phyloP scores from a whole-genome alignment of 2,329 filamentous ascomycete species.

The Coniochaeta hoffmannii region DNA sequence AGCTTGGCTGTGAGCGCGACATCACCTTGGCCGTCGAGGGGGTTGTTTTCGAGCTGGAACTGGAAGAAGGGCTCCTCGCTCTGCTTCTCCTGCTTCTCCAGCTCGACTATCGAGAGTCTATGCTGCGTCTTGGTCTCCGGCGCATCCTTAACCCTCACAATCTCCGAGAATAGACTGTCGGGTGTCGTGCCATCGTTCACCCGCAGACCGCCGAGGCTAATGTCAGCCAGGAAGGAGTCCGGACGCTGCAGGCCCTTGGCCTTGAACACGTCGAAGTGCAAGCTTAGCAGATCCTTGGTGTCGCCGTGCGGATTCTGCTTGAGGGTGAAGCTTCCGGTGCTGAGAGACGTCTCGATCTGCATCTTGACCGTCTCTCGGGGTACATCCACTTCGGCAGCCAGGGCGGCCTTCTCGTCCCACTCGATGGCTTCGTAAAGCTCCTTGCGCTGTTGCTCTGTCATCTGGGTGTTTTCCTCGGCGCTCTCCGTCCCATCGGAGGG shows the following conservation, averaged over 20 bases:
- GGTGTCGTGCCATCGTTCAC: slow-evolving; percentile 94
- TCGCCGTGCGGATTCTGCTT: slow-evolving; percentile 77
- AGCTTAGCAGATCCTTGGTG: slow-evolving; percentile 71
- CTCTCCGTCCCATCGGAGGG: slow-evolving; percentile 39
- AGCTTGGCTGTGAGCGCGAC: slow-evolving; percentile 84
- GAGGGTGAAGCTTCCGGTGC: slow-evolving; percentile 91
- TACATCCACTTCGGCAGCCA: slow-evolving; percentile 80
- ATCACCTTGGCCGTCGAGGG: slow-evolving; percentile 85
- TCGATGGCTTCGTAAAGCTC: slow-evolving; percentile 97
- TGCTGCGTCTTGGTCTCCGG: slow-evolving; percentile 41
- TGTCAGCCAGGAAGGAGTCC: slow-evolving; percentile 80
- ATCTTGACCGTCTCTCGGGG: slow-evolving; percentile 89
- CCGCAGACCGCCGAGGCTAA: slow-evolving; percentile 86
- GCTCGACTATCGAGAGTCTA: slow-evolving; percentile 44
- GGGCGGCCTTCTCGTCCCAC: slow-evolving; percentile 91
- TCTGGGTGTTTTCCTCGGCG: slow-evolving; percentile 70
- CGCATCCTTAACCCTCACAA: slow-evolving; percentile 90
- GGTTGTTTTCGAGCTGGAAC: slow-evolving; percentile 89
- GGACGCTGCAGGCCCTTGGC: slow-evolving; percentile 84
- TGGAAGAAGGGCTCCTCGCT: slow-evolving; percentile 77
- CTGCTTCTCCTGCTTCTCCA: slow-evolving; percentile 35
- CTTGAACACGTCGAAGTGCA: slow-evolving; percentile 92
- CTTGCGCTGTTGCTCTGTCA: slow-evolving; percentile 92
- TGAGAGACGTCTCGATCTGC: slow-evolving; percentile 86
- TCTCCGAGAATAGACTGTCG: slow-evolving; percentile 86